Conservation (phyloP, 2,329 filamentous ascomycete species). For the Aspergillus sp. region DNA sequence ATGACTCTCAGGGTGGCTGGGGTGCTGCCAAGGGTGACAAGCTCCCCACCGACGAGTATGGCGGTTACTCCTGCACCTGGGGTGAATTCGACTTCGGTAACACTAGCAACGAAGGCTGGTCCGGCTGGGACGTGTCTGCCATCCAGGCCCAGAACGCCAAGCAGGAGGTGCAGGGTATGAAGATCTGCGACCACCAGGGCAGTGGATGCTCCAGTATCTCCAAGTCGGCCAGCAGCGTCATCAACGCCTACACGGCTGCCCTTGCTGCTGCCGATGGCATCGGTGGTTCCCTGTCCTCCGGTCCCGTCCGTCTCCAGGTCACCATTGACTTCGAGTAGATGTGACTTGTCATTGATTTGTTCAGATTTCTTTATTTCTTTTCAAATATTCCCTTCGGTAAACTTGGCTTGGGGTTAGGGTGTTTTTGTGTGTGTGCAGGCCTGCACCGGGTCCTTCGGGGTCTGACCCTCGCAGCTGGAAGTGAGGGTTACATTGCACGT, state of each 20-base stretch:
- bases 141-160: slow-evolving; percentile 37
- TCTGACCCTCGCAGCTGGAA: slow-evolving; percentile 8
- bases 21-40: slow-evolving; percentile 31
- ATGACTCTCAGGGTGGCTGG: slow-evolving; percentile 41
- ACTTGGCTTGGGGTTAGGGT: slow-evolving; percentile 15
- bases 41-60: slow-evolving; percentile 31
- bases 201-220: slow-evolving; percentile 36
- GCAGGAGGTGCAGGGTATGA: slow-evolving; percentile 39
- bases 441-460: slow-evolving; percentile 3
- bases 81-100: slow-evolving; percentile 44
- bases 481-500: slow-evolving; percentile 7
- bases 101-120: slow-evolving; percentile 34
- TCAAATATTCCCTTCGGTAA: slow-evolving; percentile 3
- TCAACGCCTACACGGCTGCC: slow-evolving; percentile 37
- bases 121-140: slow-evolving; percentile 45
- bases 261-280: slow-evolving; percentile 32
- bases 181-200: slow-evolving; percentile 35
- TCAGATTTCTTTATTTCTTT: slow-evolving; percentile 14
- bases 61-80: slow-evolving; percentile 43
- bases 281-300: slow-evolving; percentile 30
- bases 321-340: slow-evolving; percentile 33
- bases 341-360: slow-evolving; percentile 10
- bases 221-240: slow-evolving; percentile 21
- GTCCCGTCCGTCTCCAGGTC: slow-evolving; percentile 36
- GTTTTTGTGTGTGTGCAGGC: slow-evolving; percentile 9